phyloP scores from a whole-genome alignment of 202 grass and related monocot species.

The Eragrostis tef region DNA sequence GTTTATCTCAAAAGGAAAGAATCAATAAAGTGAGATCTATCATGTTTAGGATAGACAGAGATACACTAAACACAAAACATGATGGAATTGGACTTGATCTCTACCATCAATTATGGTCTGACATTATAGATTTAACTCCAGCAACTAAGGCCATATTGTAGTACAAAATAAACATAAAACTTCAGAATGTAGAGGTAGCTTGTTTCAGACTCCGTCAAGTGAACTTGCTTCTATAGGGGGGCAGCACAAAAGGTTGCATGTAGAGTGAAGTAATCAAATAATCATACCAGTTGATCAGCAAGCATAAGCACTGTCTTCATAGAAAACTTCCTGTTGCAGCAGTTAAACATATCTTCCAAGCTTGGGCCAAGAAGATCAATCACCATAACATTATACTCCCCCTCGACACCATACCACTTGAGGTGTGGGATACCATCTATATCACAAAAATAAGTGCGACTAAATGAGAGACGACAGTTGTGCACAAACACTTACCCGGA shows the following conservation, averaged over 20 bases:
- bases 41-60: neutral
- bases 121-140: conserved; percentile 2
- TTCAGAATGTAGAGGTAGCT: neutral
- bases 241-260: neutral
- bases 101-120: neutral
- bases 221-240: neutral
- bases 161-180: neutral
- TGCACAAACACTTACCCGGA: conserved; percentile 13
- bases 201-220: conserved; percentile 8
- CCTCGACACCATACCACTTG: conserved; percentile 89
- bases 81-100: neutral
- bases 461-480: conserved; percentile 26
- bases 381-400: conserved; percentile 86
- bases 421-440: conserved; percentile 83
- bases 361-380: conserved; percentile 98
- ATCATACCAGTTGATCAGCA: conserved; percentile 85
- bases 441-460: conserved; percentile 10
- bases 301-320: conserved; percentile 97
- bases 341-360: conserved; percentile 92
- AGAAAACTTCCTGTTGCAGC: conserved; percentile 76
- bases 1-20: conserved; percentile 61
- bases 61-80: neutral
- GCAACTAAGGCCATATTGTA: neutral
- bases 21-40: neutral
- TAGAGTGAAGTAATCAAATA: neutral